phyloP scores from a whole-genome alignment of 2,329 filamentous ascomycete species.

The Penicillium hordei region DNA sequence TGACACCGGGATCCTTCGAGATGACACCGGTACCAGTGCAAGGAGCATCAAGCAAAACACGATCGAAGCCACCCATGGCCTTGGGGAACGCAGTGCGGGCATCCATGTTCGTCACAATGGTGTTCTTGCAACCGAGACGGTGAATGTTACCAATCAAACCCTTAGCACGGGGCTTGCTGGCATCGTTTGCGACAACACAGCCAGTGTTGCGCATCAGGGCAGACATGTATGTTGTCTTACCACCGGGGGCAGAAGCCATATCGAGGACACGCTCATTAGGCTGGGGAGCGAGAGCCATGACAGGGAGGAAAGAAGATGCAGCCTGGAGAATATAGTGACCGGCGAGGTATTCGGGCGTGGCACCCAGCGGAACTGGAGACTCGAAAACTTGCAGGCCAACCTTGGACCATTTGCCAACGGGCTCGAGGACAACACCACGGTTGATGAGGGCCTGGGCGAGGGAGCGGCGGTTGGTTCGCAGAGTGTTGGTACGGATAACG shows the following conservation, averaged over 20 bases:
- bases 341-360: conserved; percentile 94
- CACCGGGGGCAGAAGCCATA: conserved; percentile 92
- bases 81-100: conserved; percentile 84
- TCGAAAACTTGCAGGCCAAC: conserved; percentile 97
- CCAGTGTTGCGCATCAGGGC: conserved; percentile 98
- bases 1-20: conserved; percentile 92
- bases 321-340: conserved; percentile 98
- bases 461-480: conserved; percentile 73
- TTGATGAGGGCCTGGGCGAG: conserved; percentile 94
- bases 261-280: conserved; percentile 89
- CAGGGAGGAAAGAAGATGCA: conserved; percentile 91
- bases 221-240: conserved; percentile 95
- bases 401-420: conserved; percentile 98
- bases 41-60: conserved; percentile 89
- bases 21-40: conserved; percentile 98
- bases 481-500: conserved; percentile 94
- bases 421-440: conserved; percentile 91
- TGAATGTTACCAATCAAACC: conserved; percentile 98
- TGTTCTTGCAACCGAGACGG: conserved; percentile 88
- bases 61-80: conserved; percentile 93
- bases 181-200: conserved; percentile 93
- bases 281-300: conserved; percentile 95
- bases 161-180: conserved; percentile 88
- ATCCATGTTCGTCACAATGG: conserved; percentile 93
- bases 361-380: conserved; percentile 80